These are phyloP conservation scores for Daldinia childiae DNA, from an alignment of 495 filamentous ascomycete species.

Conservation along the genomic window DNA sequence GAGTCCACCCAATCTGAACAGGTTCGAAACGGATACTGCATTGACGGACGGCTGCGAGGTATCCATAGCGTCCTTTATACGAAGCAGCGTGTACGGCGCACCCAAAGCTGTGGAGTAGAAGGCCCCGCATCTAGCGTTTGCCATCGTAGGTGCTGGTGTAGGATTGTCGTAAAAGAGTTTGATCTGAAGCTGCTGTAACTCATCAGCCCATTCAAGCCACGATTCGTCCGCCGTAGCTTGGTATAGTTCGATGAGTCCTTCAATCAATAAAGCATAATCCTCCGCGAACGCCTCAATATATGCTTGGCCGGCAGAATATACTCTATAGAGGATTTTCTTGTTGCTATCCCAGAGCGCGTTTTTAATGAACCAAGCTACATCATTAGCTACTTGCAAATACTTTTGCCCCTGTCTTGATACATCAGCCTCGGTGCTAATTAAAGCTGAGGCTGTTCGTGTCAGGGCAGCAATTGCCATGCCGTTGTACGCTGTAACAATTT, in stretches of 20 bases:
- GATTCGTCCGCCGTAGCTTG: conserved; percentile 83
- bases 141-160: conserved; percentile 25
- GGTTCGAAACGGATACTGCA: conserved; percentile 81
- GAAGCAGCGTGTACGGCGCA: conserved; percentile 79
- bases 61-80: conserved; percentile 94
- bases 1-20: conserved; percentile 78
- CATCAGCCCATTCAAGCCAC: conserved; percentile 85
- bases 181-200: conserved; percentile 74
- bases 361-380: conserved; percentile 79
- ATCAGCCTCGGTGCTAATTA: conserved; percentile 67
- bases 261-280: conserved; percentile 91
- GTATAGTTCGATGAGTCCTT: conserved; percentile 86
- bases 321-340: conserved; percentile 72
- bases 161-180: conserved; percentile 70
- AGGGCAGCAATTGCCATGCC: conserved; percentile 89
- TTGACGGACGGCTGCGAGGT: conserved; percentile 89
- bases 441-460: conserved; percentile 73
- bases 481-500: conserved; percentile 88
- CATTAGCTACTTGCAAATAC: conserved; percentile 71
- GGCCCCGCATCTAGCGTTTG: conserved; percentile 62
- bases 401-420: conserved; percentile 55
- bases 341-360: conserved; percentile 76
- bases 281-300: conserved; percentile 86
- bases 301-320: conserved; percentile 78
- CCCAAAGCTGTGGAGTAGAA: conserved; percentile 86